A percentile compares a stretch with the other conserved stretches of the same genome.
Evolutionary conservation across 139 green algal genomes (phyloP).

Genomic region (Bryopsis sp.): DNA sequence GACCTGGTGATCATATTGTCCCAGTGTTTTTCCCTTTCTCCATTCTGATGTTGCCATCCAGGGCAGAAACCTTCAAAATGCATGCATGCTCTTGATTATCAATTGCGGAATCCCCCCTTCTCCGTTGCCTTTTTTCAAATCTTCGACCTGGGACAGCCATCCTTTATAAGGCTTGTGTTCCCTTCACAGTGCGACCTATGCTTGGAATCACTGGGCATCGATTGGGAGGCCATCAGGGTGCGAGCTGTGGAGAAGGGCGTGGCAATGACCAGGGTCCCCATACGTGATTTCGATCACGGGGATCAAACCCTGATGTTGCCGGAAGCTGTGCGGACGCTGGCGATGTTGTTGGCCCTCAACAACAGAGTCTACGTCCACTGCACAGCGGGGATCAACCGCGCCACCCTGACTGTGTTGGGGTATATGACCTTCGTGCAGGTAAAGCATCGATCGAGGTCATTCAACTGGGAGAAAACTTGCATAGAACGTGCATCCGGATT

Average conservation of each 20-base stretch:
- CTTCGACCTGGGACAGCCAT: too few relatives aligned
- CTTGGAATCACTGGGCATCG: constrained; percentile 53
- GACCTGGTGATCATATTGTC: too few relatives aligned
- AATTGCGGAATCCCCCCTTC: too few relatives aligned
- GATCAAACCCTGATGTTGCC: constrained; percentile 68
- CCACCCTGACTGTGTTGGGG: constrained; percentile 53
- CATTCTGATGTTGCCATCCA: too few relatives aligned
- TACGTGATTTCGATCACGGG: constrained; percentile 64
- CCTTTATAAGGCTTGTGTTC: too few relatives aligned
- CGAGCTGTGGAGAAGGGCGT: constrained; percentile 34
- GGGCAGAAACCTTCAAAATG: too few relatives aligned
- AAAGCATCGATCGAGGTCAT: too few relatives aligned
- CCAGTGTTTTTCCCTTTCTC: too few relatives aligned
- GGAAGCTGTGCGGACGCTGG: constrained; percentile 49
- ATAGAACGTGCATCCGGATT: too few relatives aligned
- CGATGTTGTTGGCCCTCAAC: constrained; percentile 34
- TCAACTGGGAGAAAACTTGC: too few relatives aligned
- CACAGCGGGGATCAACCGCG: constrained; percentile 73
- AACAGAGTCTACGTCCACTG: constrained; percentile 66
- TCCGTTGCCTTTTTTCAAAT: too few relatives aligned
- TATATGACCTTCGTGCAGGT: constrained; percentile 60
- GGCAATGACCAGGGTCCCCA: constrained; percentile 37
- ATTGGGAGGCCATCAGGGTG: constrained; percentile 30
- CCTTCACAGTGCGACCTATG: constrained; percentile 56
- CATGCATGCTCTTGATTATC: too few relatives aligned